Evolutionary conservation across 2,329 filamentous ascomycete species (phyloP).

Genomic region (Tolypocladium amazonense): DNA sequence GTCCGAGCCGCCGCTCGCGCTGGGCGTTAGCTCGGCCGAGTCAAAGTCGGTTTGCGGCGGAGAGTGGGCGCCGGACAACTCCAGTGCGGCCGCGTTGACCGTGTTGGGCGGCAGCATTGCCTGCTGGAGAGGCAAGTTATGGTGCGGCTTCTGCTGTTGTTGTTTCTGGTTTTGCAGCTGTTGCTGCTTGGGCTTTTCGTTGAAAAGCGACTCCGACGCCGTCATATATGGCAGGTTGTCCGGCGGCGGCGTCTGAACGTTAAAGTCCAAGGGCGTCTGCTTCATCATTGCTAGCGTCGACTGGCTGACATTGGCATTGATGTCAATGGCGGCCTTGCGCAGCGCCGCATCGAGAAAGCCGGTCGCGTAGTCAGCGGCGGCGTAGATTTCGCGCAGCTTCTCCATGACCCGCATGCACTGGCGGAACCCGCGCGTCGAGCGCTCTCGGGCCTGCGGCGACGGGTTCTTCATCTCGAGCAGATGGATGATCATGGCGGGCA

Average conservation of each 20-base stretch:
- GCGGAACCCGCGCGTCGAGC: slow-evolving; percentile 71
- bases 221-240: slow-evolving; percentile 36
- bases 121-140: slow-evolving; percentile 10
- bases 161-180: neutral
- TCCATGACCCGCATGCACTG: slow-evolving; percentile 91
- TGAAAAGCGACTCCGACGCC: slow-evolving; percentile 27
- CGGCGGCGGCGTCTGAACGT: slow-evolving; percentile 41
- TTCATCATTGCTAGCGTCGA: slow-evolving; percentile 24
- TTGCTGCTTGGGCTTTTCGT: slow-evolving; percentile 16
- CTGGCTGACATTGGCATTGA: slow-evolving; percentile 31
- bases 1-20: slow-evolving; percentile 32
- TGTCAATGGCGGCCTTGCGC: slow-evolving; percentile 71
- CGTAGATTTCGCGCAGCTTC: slow-evolving; percentile 77
- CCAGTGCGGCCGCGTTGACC: slow-evolving; percentile 23
- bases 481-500: slow-evolving; percentile 90
- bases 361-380: slow-evolving; percentile 91
- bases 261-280: slow-evolving; percentile 24
- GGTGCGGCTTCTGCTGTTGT: neutral
- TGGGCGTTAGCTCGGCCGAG: slow-evolving; percentile 31
- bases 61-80: slow-evolving; percentile 23
- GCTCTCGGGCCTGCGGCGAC: slow-evolving; percentile 57
- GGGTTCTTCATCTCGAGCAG: slow-evolving; percentile 85
- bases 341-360: slow-evolving; percentile 90
- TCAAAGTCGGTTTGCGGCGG: slow-evolving; percentile 36
- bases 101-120: slow-evolving; percentile 27